phyloP scores from a whole-genome alignment of 371 early-diverging fungal genomes.

The Hamiltosporidium tvaerminnensis region DNA sequence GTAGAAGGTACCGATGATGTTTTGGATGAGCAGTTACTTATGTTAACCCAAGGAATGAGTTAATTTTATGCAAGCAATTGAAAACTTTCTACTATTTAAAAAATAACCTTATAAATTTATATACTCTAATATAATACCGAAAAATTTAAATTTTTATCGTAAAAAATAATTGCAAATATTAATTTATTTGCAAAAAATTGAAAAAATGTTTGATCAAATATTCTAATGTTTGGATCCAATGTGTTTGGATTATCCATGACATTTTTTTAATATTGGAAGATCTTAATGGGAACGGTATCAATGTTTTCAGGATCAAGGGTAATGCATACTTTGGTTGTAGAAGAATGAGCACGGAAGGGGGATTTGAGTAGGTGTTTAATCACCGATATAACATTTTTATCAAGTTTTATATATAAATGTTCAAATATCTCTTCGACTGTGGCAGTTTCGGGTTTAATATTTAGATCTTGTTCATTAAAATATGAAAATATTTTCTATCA shows the following conservation, averaged over 20 bases:
- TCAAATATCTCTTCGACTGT: not conserved
- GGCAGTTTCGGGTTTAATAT: not conserved
- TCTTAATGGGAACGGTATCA: not conserved
- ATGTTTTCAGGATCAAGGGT: not conserved
- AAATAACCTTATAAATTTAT: too few relatives aligned
- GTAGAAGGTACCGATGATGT: too few relatives aligned
- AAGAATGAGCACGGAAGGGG: constrained; percentile 91
- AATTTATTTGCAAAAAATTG: not conserved
- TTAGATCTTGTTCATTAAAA: constrained; percentile 1
- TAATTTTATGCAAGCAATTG: too few relatives aligned
- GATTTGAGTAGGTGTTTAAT: constrained; percentile 88
- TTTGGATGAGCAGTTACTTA: too few relatives aligned
- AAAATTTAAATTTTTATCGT: too few relatives aligned
- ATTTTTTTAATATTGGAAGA: not conserved
- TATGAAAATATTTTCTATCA: constrained; percentile 16
- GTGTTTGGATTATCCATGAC: not conserved
- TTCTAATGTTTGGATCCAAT: not conserved
- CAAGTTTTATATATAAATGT: constrained; percentile 73
- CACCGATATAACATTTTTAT: constrained; percentile 71
- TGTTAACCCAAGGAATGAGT: too few relatives aligned
- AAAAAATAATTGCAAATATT: too few relatives aligned
- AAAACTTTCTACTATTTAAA: too few relatives aligned
- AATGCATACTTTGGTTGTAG: not conserved
- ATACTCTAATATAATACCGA: too few relatives aligned
- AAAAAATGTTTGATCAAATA: not conserved